Percentiles rank a stretch among this genome's conserved stretches.
phyloP scores from a whole-genome alignment of 2,329 filamentous ascomycete species.

The Cytospora leucostoma region DNA sequence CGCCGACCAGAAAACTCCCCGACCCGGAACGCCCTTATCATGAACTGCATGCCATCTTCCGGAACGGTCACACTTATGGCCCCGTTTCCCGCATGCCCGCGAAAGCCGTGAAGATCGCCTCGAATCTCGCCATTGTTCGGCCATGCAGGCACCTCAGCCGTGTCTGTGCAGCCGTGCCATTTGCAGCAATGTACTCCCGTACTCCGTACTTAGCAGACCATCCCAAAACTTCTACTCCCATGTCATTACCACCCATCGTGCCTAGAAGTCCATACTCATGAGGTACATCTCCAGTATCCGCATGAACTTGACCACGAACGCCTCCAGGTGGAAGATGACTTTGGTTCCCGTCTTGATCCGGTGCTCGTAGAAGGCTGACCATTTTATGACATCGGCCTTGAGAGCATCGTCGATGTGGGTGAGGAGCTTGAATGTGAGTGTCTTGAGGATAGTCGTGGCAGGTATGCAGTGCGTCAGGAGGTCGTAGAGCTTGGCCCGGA shows the following conservation, averaged over 20 bases:
- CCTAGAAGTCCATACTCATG: slow-evolving; percentile 79
- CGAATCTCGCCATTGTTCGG: background rate
- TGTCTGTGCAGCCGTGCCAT: too few relatives aligned
- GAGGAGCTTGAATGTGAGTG: slow-evolving; percentile 90
- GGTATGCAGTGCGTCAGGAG: slow-evolving; percentile 97
- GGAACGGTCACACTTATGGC: background rate
- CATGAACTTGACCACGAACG: slow-evolving; percentile 99
- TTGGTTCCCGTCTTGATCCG: slow-evolving; percentile 89
- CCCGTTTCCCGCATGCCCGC: background rate
- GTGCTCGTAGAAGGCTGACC: slow-evolving; percentile 97
- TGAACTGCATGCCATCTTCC: background rate
- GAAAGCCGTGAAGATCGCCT: background rate
- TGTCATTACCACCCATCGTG: background rate
- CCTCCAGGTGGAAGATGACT: slow-evolving; percentile 96
- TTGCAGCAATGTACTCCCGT: background rate
- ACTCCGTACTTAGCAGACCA: background rate
- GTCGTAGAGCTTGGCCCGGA: slow-evolving; percentile 94
- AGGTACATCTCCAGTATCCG: slow-evolving; percentile 87
- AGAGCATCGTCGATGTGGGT: slow-evolving; percentile 83
- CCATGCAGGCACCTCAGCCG: background rate
- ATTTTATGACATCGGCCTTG: slow-evolving; percentile 90
- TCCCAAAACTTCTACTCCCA: background rate
- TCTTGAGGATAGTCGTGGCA: slow-evolving; percentile 90
- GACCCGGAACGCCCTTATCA: slow-evolving; percentile 16
- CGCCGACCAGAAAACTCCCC: slow-evolving; percentile 5